Evolutionary conservation across 139 green algal species (phyloP).

Genomic region (Closterium sp.): DNA sequence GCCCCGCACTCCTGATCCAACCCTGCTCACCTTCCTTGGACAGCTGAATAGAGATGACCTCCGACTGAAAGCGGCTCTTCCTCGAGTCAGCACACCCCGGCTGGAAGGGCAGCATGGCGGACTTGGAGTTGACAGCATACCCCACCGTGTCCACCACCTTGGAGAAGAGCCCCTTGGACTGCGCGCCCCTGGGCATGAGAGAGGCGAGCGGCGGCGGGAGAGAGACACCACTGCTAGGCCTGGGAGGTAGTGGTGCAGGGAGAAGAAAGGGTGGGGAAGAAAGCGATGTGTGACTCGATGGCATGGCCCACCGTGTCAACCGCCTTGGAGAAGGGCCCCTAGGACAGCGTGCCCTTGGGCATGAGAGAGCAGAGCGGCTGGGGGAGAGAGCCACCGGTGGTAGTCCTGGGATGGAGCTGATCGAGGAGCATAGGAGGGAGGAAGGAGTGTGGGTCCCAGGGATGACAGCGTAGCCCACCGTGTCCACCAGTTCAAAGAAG

Average conservation of each 20-base stretch:
- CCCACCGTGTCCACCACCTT: constrained; percentile 23
- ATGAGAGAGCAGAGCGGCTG: neutral
- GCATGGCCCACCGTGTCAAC: constrained; percentile 24
- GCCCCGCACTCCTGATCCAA: too few relatives aligned
- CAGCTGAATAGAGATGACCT: neutral
- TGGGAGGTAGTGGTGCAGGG: neutral
- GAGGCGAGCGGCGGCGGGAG: neutral
- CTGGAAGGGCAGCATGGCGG: constrained; percentile 24
- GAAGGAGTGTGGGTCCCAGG: too few relatives aligned
- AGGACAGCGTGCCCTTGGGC: neutral
- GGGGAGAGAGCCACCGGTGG: neutral
- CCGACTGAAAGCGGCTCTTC: constrained; percentile 11
- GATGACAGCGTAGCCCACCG: constrained; percentile 11
- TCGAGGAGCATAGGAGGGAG: neutral
- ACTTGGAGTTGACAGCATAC: neutral
- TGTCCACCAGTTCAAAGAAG: constrained; percentile 2
- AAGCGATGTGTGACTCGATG: too few relatives aligned
- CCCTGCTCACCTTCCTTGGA: too few relatives aligned
- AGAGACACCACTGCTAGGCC: neutral
- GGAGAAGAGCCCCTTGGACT: neutral
- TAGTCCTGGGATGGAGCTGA: neutral
- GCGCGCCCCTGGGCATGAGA: neutral
- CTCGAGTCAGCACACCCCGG: neutral
- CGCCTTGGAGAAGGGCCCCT: constrained; percentile 1
- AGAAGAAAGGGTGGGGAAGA: neutral